Conservation (phyloP, 2,329 filamentous ascomycete species). For the Botryotinia narcissicola region DNA sequence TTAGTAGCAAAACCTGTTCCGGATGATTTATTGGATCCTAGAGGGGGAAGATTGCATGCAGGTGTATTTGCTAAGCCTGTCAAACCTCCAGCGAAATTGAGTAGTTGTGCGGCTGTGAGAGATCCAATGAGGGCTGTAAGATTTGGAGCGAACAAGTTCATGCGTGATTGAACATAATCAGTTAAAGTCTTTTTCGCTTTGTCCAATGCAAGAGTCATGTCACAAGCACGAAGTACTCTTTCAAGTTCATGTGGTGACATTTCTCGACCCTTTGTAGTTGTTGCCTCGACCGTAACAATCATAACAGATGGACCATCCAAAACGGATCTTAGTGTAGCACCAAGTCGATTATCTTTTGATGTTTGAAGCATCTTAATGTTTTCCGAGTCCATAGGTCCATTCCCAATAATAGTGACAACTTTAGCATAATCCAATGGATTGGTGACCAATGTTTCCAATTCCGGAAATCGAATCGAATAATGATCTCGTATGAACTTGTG, state of each 20-base stretch:
- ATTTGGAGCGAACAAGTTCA: conserved; percentile 95
- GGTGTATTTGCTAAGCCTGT: conserved; percentile 88
- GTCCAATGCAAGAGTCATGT: conserved; percentile 85
- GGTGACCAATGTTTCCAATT: conserved; percentile 84
- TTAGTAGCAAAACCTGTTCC: conserved; percentile 86
- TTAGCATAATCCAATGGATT: conserved; percentile 95
- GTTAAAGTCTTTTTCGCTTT: conserved; percentile 82
- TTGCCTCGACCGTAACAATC: conserved; percentile 94
- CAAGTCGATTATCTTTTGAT: conserved; percentile 74
- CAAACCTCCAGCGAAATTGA: conserved; percentile 88
- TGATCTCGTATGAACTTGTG: conserved; percentile 97
- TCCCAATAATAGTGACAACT: conserved; percentile 88
- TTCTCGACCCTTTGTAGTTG: conserved; percentile 78
- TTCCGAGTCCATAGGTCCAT: conserved; percentile 78
- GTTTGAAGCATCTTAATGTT: conserved; percentile 78
- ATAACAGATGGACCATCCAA: conserved; percentile 88
- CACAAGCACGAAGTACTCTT: conserved; percentile 72
- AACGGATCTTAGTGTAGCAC: conserved; percentile 72
- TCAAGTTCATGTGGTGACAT: conserved; percentile 74
- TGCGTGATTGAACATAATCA: conserved; percentile 93
- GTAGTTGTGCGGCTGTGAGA: conserved; percentile 89
- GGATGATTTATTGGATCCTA: conserved; percentile 84
- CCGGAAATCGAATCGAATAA: conserved; percentile 90
- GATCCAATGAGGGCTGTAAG: conserved; percentile 87
- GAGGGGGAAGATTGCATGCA: conserved; percentile 85